Evolutionary conservation across 2,329 filamentous ascomycete genomes (phyloP), one percentile per base, ranked within the genome.

Genomic region (Alternaria sp.): DNA sequence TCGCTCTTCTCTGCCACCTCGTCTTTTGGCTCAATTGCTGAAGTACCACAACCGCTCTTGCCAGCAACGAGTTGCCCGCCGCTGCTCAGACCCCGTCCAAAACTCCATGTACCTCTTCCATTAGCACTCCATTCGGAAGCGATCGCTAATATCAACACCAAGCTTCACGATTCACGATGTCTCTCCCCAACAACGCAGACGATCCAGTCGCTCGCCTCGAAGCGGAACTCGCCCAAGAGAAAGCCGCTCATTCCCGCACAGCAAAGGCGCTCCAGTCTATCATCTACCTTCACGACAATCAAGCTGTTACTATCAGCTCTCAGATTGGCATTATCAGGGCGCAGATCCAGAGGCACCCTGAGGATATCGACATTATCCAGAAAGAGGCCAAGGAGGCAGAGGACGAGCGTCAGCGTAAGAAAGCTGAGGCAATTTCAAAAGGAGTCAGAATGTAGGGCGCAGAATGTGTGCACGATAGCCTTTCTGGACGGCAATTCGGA

Each of bases 121-220:
- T 9, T 27, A 14, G 1, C 28, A 2, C 40, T 43, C 7, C 5
- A 18, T 34, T 2, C 2, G 11, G 6, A 18, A 9, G 1, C 14
- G 2, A 16, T 54, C 18, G 3, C 41, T 27, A 30, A 22, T 18
- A 34, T 3, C 32, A 2, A 34, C 18, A 34, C 8, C 27, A 4
- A 45, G 40, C 8, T 4, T 18, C 40, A 4, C 5, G 14, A 25
- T 14, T 9, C 20, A 43, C 14, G 8, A 54, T 54, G 51, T 54
- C 51, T 10, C 34, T 44, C 10, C 18, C 40, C 40, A 14, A 54
- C 11, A 44, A 43, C 18, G 12, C 25, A n/a, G 40, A n/a, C 32
- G 30, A 50, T 36, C 32, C 32, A 45, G 22, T 54, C 40, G 51
- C 51, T n/a, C 38, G n/a, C 12, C 51, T 56, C 43, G 32, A 38